Base-by-base conservation (phyloP, 1,139 yeast species). In the Kurtzmaniella quercitrusa region DNA sequence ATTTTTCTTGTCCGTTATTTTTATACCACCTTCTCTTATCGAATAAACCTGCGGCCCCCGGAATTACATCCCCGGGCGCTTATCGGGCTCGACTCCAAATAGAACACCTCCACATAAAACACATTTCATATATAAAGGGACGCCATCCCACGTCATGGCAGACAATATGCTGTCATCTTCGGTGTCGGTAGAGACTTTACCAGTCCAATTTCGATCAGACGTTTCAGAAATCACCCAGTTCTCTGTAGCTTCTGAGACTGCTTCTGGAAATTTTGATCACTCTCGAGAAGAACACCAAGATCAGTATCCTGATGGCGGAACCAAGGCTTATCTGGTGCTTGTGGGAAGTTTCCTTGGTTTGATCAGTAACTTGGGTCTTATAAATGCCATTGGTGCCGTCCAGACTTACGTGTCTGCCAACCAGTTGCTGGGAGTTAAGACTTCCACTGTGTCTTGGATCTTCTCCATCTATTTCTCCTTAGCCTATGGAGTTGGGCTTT, bases 231-330 rank as follows among this genome's bases (percentile, higher is more conserved):
- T 21, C 25, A 31, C 36, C 16, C 36, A 31, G 18, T 31, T 31
- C 14, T 8, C 36, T 14, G 18, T 31, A 14, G 36, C 36, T 14
- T 12, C 12, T 31, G 18, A 17, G 14, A 4, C 5, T 31, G 36
- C 3, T 10, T 27, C 31, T 5, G 10, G 9, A 23, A 7, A 6
- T 10, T 27, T 12, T 27, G n/a, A 27, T 27, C 10, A 27, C 31
- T 34, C 37, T 23, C 21, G 8, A 3, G 23, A 34, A 5, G 38
- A 36, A n/a, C n/a, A n/a, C 25, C 7, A 17, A 38, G 42, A 39
- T 6, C 59, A 63, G 25, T 77, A 71, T 52, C 93, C 94, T 0
- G 87, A 84, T 49, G 87, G 88, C 2, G 89, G 87, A 0, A 41
- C 59, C 25, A 54, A 59, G 43, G 86, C 87, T 1, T 80, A 84